Conservation (phyloP, 2,329 filamentous ascomycete species). For the Waltergamsia citrina region DNA sequence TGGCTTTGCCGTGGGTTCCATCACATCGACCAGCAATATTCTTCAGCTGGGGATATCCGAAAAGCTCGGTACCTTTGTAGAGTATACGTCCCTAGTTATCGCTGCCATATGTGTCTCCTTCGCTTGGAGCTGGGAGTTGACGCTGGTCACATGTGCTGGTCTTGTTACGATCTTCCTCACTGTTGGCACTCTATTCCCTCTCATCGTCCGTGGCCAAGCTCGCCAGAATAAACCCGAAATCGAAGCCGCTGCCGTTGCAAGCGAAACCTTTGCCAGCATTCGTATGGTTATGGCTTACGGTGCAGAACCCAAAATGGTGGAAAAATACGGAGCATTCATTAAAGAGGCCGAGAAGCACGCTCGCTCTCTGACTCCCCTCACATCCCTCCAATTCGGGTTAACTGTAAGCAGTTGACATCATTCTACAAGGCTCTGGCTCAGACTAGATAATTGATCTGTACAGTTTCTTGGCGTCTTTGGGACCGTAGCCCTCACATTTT, state of each 20-base stretch:
- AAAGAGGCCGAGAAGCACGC: slow-evolving; percentile 42
- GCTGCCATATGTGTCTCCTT: slow-evolving; percentile 46
- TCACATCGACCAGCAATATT: slow-evolving; percentile 53
- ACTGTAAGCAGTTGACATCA: slow-evolving; percentile 19
- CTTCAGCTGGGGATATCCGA: slow-evolving; percentile 58
- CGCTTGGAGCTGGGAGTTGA: slow-evolving; percentile 46
- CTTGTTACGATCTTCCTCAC: slow-evolving; percentile 45
- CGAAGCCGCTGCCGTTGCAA: slow-evolving; percentile 49
- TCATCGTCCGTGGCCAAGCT: slow-evolving; percentile 42
- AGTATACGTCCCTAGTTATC: slow-evolving; percentile 42
- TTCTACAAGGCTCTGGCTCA: no score
- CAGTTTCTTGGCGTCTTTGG: slow-evolving; percentile 44
- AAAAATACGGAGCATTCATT: slow-evolving; percentile 45
- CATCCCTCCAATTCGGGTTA: slow-evolving; percentile 42
- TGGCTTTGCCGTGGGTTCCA: slow-evolving; percentile 51
- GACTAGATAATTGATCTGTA: no score
- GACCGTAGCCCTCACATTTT: slow-evolving; percentile 50
- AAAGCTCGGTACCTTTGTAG: slow-evolving; percentile 49
- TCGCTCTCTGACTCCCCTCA: slow-evolving; percentile 36
- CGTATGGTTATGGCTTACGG: slow-evolving; percentile 55
- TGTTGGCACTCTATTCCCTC: slow-evolving; percentile 38
- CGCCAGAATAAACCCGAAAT: slow-evolving; percentile 35
- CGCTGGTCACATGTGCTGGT: slow-evolving; percentile 47
- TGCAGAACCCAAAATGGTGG: slow-evolving; percentile 43
- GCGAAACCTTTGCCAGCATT: slow-evolving; percentile 49